These are phyloP conservation scores for Calcarisporium arbuscula DNA, from an alignment of 2,329 filamentous ascomycete genomes.

Conservation along the genomic window DNA sequence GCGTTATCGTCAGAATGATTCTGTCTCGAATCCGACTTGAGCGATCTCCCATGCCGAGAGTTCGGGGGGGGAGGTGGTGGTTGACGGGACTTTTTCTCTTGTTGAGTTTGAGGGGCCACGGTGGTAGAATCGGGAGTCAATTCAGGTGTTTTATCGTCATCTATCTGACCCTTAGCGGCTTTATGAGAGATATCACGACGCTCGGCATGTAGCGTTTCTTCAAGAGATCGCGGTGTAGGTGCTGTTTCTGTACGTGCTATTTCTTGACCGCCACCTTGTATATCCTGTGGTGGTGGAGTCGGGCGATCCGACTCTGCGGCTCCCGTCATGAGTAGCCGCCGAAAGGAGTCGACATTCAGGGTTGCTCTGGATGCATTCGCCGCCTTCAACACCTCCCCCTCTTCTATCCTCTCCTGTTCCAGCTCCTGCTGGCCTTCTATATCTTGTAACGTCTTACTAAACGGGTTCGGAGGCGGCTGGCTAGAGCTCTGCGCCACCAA, in stretches of 20 bases:
- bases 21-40: slow-evolving; percentile 33
- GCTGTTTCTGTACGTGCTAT: too few relatives aligned
- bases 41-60: slow-evolving; percentile 71
- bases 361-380: slow-evolving; percentile 34
- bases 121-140: too few relatives aligned
- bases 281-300: slow-evolving; percentile 3
- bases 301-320: slow-evolving; percentile 34
- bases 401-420: slow-evolving; percentile 22
- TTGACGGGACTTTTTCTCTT: slow-evolving; percentile 55
- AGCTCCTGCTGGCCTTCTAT: slow-evolving; percentile 33
- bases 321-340: slow-evolving; percentile 68
- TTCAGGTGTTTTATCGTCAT: too few relatives aligned
- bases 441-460: slow-evolving; percentile 48
- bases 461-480: slow-evolving; percentile 33
- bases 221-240: too few relatives aligned
- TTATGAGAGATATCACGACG: too few relatives aligned
- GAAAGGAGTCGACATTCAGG: slow-evolving; percentile 74
- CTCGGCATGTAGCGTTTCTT: too few relatives aligned
- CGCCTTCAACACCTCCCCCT: slow-evolving; percentile 24
- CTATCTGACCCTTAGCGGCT: too few relatives aligned
- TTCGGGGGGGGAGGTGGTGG: slow-evolving; percentile 68
- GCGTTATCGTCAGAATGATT: slow-evolving; percentile 17
- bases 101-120: too few relatives aligned
- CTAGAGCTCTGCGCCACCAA: slow-evolving; percentile 9
- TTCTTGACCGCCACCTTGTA: too few relatives aligned